Evolutionary conservation across 805 yeast genomes (phyloP), one percentile per base, ranked within the genome.

Genomic region (Candida nanaspora): DNA sequence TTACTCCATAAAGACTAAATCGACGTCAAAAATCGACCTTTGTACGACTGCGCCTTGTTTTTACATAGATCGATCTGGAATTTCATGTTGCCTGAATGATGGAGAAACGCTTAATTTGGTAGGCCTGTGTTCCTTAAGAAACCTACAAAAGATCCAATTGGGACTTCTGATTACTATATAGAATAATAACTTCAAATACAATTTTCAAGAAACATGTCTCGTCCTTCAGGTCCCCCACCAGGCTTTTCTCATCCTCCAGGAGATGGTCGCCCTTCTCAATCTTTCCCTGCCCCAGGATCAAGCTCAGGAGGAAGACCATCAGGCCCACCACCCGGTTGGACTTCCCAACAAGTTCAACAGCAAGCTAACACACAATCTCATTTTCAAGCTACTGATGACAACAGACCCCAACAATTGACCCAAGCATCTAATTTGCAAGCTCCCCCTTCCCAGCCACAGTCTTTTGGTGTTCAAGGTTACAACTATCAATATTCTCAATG

Each of bases 401-500:
- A 42, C 15, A 38, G 36, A 23, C 23, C 34, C 13, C 40, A 35
- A 8, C 36, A 37, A 11, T 33, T 47, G 18, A 33, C 33, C 7
- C 28, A 44, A 13, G 44, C 43, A 15, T 35, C 37, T 3, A 15
- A 38, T 9, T 25, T 40, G 9, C 46, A 44, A 18, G 25, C 40
- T 11, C 52, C 52, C 9, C 28, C 47, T 7, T 37, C 50, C 3
- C 40, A 39, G 19, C 52, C 52, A 2, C 52, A 48, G 26, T 41
- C 46, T 16, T 48, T 48, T 41, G 52, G 52, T 23, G 51, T 48
- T 33, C 31, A 46, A 11, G 50, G 48, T 11, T 62, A 63, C 51
- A 60, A 57, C 23, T 76, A 61, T 57, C 35, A 36, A 15, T 40
- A 40, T 26, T 40, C 42, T 21, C 20, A 37, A 22, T 40, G 42